phyloP scores from a whole-genome alignment of 768 basidiomycete genomes.

The Crucibulum laeve region DNA sequence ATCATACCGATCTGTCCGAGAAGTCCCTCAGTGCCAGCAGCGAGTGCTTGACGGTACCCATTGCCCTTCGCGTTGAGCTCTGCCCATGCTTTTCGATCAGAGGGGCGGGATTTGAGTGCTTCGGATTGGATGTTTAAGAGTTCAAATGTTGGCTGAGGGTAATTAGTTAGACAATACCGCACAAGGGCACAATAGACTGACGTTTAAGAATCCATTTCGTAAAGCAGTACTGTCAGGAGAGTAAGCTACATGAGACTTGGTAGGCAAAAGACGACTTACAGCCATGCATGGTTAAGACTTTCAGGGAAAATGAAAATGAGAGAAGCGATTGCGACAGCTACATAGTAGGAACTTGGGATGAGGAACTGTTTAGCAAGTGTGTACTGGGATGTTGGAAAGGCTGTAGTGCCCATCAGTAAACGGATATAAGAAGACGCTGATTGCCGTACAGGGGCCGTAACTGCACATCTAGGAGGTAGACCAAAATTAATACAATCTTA shows the following conservation, averaged over 20 bases:
- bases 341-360: slow-evolving; percentile 33
- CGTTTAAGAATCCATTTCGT: slow-evolving; percentile 23
- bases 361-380: slow-evolving; percentile 34
- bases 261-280: slow-evolving; percentile 15
- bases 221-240: slow-evolving; percentile 19
- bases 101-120: slow-evolving; percentile 25
- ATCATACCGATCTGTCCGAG: slow-evolving; percentile 30
- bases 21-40: slow-evolving; percentile 25
- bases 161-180: background rate
- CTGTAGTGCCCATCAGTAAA: slow-evolving; percentile 12
- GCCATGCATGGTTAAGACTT: slow-evolving; percentile 38
- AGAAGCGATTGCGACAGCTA: slow-evolving; percentile 33
- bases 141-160: slow-evolving; percentile 24
- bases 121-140: slow-evolving; percentile 28
- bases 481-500: background rate
- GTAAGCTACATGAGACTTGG: background rate
- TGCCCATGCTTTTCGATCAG: slow-evolving; percentile 28
- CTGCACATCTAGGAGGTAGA: slow-evolving; percentile 25
- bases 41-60: slow-evolving; percentile 20
- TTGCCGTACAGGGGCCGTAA: slow-evolving; percentile 28
- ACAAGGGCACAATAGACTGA: background rate
- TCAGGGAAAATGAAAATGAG: slow-evolving; percentile 39
- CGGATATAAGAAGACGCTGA: background rate
- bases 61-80: slow-evolving; percentile 18
- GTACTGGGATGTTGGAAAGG: slow-evolving; percentile 34